Conservation (phyloP, 2,329 filamentous ascomycete genomes). For the Eutypella sp. region DNA sequence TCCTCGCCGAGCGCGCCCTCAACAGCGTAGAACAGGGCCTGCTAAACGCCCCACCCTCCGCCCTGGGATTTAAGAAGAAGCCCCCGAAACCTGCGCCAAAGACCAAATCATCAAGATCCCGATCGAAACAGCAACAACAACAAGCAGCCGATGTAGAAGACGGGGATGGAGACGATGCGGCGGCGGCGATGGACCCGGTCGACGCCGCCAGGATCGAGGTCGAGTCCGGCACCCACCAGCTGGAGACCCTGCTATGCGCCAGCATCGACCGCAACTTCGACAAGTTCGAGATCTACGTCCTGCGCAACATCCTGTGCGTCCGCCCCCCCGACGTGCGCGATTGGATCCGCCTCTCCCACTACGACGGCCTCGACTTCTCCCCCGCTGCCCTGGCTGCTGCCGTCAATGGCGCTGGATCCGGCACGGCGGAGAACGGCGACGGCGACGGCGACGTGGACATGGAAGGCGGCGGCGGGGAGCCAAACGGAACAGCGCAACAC, state of each 20-base stretch:
- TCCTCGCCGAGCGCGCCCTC: constrained; percentile 83
- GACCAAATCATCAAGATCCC: too few species aligned
- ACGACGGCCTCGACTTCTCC: constrained; percentile 60
- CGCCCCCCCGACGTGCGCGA: constrained; percentile 58
- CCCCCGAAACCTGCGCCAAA: constrained; percentile 37
- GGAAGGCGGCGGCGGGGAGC: constrained; percentile 1
- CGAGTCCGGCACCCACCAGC: constrained; percentile 79
- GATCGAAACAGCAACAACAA: constrained; percentile 36
- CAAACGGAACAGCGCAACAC: too few species aligned
- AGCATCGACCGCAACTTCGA: constrained; percentile 83
- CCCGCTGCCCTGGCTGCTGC: background rate
- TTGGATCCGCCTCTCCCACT: constrained; percentile 81
- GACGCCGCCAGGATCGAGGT: constrained; percentile 60
- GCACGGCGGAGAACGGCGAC: constrained; percentile 3
- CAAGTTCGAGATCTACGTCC: constrained; percentile 81
- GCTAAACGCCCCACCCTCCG: constrained; percentile 64
- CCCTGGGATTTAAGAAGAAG: constrained; percentile 70
- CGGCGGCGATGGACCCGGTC: constrained; percentile 34
- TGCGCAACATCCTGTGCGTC: constrained; percentile 78
- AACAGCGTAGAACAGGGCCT: constrained; percentile 83
- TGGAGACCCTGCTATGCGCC: constrained; percentile 76
- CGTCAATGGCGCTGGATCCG: background rate
- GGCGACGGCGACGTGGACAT: constrained; percentile 9
- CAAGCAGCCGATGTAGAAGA: too few species aligned
- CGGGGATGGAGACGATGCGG: too few species aligned